Base-by-base conservation (phyloP, 23 red algal genomes). In the Agarophyton chilense region DNA sequence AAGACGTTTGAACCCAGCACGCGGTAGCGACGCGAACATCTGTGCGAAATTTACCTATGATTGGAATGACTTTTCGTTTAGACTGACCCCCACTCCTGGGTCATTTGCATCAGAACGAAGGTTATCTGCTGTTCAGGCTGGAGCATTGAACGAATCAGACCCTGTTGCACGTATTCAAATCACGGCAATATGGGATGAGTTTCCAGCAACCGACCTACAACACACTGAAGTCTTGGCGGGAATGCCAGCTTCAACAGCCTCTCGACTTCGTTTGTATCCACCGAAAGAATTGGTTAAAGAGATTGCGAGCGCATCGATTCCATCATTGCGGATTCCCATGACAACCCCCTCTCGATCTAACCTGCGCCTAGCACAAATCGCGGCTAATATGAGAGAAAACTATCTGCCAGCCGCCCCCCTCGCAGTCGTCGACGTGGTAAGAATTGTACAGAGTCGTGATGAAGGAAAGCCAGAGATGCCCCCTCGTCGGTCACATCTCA, bases 51-150 rank as follows among this genome's bases (percentile, higher is more conserved):
- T 80, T 34, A 90, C 41, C 10, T 90, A 90, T 68, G 72, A 90
- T 22, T 90, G 86, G 86, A 70, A 51, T n/a, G 86, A 90, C 49
- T 90, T 90, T 60, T 90, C 86, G 3, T 90, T 90, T 54, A 90
- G 75, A 58, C 73, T 90, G 19, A 79, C 86, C 35, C 86, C 86
- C 10, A 71, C 74, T 50, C 86, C 86, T 14, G 73, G 75, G 33
- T 71, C 86, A 25, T 90, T 90, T 41, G 86, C 86, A 9, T 80
- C 72, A 1, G 86, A 90, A 51, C 72, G 73, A 8, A 50, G 60
- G 10, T 51, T 90, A 35, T 51, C 55, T 72, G 56, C 86, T 26
- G 62, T 79, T 5, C 86, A 90, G 46, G 41, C 31, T 45, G 42
- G 22, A 73, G 57, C 75, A 45, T 32, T 90, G 31, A 46, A 24